Evolutionary conservation across 2,329 filamentous ascomycete species (phyloP).

Genomic region (Talaromyces amestolkiae): DNA sequence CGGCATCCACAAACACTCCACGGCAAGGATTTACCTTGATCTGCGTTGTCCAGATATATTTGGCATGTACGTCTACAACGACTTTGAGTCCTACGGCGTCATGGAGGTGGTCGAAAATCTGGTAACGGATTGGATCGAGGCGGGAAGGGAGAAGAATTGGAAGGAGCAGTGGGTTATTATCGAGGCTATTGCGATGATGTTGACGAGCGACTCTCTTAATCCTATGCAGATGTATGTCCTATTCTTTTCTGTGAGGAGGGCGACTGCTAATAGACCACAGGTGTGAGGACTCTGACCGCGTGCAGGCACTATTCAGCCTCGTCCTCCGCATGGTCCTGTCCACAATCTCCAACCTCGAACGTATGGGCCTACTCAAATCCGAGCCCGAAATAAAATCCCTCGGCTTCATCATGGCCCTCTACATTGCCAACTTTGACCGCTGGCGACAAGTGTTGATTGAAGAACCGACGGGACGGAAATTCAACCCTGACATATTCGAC

Average conservation of each 20-base stretch:
- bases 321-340: slow-evolving; percentile 33
- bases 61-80: slow-evolving; percentile 46
- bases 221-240: slow-evolving; percentile 23
- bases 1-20: not conserved
- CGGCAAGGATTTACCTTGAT: not conserved
- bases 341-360: slow-evolving; percentile 41
- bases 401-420: slow-evolving; percentile 40
- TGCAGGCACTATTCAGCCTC: not conserved
- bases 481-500: not conserved
- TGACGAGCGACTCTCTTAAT: slow-evolving; percentile 22
- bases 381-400: slow-evolving; percentile 40
- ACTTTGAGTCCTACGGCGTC: slow-evolving; percentile 41
- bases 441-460: slow-evolving; percentile 3
- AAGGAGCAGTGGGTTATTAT: slow-evolving; percentile 44
- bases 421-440: slow-evolving; percentile 30
- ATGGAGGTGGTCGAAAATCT: slow-evolving; percentile 47
- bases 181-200: slow-evolving; percentile 36
- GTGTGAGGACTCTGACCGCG: not conserved
- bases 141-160: slow-evolving; percentile 30
- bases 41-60: slow-evolving; percentile 42
- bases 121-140: slow-evolving; percentile 42
- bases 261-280: not conserved
- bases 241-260: not conserved
- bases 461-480: not conserved
- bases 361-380: slow-evolving; percentile 31